Percentiles rank a stretch among this genome's conserved stretches.
Evolutionary conservation across 1,139 yeast genomes (phyloP).

Genomic region (Geotrichum reessii): DNA sequence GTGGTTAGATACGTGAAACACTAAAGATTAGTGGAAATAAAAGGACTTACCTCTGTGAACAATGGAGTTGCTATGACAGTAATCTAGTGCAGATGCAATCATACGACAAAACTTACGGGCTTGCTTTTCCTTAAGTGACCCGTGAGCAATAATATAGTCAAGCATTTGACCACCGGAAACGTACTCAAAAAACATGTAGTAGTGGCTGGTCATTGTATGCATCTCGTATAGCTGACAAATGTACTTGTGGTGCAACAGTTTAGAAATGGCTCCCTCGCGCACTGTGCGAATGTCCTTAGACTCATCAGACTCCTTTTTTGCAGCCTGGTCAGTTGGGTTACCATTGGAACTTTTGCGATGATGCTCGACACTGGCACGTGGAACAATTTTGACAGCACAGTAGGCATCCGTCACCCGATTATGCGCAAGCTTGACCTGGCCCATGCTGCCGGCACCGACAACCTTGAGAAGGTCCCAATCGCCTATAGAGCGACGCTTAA

Average conservation of each 20-base stretch:
- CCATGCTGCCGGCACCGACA: conserved; percentile 98
- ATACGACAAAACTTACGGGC: conserved; percentile 95
- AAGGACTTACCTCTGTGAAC: conserved; percentile 60
- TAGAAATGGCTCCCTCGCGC: conserved; percentile 91
- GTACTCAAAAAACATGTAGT: conserved; percentile 93
- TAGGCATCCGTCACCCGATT: conserved; percentile 76
- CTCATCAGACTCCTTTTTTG: conserved; percentile 76
- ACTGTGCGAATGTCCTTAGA: conserved; percentile 89
- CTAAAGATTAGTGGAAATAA: neutral
- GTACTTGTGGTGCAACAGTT: conserved; percentile 83
- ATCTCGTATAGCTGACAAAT: conserved; percentile 90
- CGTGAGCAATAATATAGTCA: conserved; percentile 95
- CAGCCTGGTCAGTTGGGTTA: conserved; percentile 45
- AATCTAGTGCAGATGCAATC: conserved; percentile 90
- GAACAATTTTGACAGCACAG: conserved; percentile 54
- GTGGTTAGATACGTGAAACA: conserved; percentile 2
- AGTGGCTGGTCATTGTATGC: conserved; percentile 94
- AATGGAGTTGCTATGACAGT: conserved; percentile 87
- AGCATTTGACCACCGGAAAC: conserved; percentile 97
- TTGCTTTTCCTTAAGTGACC: conserved; percentile 85
- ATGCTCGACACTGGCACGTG: conserved; percentile 64
- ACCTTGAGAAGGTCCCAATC: conserved; percentile 96
- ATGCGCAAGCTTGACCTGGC: conserved; percentile 90
- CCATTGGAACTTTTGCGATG: conserved; percentile 24
- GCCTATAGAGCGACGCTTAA: conserved; percentile 76